Evolutionary conservation across 2,329 filamentous ascomycete species (phyloP), one percentile per base, ranked within the genome.

Genomic region (Cercospora sp.): DNA sequence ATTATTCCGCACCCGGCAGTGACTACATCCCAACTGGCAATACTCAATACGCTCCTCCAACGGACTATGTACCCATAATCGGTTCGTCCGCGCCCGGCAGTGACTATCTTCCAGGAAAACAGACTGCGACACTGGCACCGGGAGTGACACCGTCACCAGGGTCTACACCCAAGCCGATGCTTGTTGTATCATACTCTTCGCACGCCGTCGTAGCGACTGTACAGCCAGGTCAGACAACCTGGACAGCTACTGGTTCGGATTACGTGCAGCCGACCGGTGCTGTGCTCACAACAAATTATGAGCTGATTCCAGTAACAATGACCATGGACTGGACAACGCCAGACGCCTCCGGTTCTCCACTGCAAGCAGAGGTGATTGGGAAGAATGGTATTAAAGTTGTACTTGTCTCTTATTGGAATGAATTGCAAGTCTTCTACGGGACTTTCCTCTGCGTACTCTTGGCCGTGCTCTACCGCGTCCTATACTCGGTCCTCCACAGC

Each of bases 381-480:
- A 33, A 63, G 28, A 30, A 9, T 20, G 28, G 36, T 3, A 59
- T 3, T n/a, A 51, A 53, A 9, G 30, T 36, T 6, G 28, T 63
- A 9, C 53, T 61, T 6, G 28, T 65, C 18, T 60, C 61, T 4
- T 36, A 26, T 26, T 70, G 65, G 65, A 65, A 42, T 23, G 8
- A 66, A 3, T 20, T 31, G 23, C 59, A 72, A 13, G 53, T 66
- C 8, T 72, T 72, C 58, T 45, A 69, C 7, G 65, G 67, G 3
- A 72, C 69, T n/a, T 72, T 69, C 36, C 61, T 70, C 8, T 60
- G 65, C 23, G 65, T 72, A 5, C 45, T 70, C 9, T 26, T 72
- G 18, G 70, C 70, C 12, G 70, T 70, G 20, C 36, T 69, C n/a
- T 72, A 72, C 26, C 70, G 70, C 36, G 66, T 72, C 10, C 45